These are phyloP conservation scores for Musa balbisiana DNA, from an alignment of 202 grass and related monocot genomes.

Conservation along the genomic window DNA sequence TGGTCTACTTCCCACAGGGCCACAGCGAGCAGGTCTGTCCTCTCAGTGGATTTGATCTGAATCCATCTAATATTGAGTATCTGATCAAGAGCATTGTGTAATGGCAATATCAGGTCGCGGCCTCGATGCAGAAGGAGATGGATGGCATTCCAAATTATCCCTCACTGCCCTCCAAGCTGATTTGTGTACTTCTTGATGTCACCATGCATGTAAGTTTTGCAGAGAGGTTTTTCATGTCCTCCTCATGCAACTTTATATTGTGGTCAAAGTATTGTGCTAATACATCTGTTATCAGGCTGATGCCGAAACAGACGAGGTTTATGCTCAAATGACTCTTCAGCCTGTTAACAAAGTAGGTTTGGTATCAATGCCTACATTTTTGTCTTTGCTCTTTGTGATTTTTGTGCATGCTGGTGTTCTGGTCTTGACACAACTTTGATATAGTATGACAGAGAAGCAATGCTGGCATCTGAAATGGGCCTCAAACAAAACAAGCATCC, in stretches of 20 bases:
- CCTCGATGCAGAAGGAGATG: slow-evolving; percentile 90
- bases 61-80: background rate
- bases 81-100: background rate
- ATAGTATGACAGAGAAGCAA: slow-evolving; percentile 94
- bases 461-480: slow-evolving; percentile 87
- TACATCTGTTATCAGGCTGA: slow-evolving; percentile 50
- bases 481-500: slow-evolving; percentile 98
- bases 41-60: background rate
- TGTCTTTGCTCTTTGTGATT: background rate
- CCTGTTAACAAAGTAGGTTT: slow-evolving; percentile 80
- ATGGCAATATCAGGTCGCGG: slow-evolving; percentile 53
- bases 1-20: slow-evolving; percentile 95
- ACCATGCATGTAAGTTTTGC: slow-evolving; percentile 65
- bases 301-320: slow-evolving; percentile 95
- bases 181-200: slow-evolving; percentile 80
- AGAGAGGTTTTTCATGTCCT: background rate
- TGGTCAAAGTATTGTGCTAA: background rate
- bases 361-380: background rate
- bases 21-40: slow-evolving; percentile 82
- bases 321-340: slow-evolving; percentile 98
- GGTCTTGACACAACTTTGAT: slow-evolving; percentile 20
- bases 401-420: slow-evolving; percentile 19
- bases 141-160: slow-evolving; percentile 79
- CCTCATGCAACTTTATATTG: background rate
- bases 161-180: slow-evolving; percentile 82